phyloP scores from a whole-genome alignment of 2,329 filamentous ascomycete species.

The Diaporthe sp. region DNA sequence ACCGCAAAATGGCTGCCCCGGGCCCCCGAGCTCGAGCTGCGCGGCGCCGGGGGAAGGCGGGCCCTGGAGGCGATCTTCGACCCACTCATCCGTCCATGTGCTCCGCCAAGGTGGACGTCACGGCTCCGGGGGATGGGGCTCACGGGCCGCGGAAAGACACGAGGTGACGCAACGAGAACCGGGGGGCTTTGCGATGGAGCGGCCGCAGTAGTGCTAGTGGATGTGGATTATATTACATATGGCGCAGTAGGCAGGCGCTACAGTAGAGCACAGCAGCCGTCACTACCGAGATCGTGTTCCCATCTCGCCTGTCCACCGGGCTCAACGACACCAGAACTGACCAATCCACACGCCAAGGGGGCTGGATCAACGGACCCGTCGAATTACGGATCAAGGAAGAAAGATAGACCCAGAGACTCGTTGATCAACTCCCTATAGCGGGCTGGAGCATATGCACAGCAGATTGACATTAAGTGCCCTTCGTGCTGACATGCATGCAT shows the following conservation, averaged over 20 bases:
- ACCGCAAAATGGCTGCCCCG: neutral
- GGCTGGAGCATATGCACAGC: conserved; percentile 6
- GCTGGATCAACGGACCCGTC: neutral
- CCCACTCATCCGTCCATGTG: neutral
- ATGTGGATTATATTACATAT: neutral
- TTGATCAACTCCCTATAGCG: neutral
- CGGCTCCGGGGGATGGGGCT: conserved; percentile 4
- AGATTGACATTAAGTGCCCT: neutral
- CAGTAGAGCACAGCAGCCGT: neutral
- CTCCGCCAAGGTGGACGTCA: neutral
- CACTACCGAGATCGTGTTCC: neutral
- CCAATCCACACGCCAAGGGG: neutral
- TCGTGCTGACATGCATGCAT: conserved; percentile 19
- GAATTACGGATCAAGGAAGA: neutral
- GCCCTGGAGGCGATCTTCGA: neutral
- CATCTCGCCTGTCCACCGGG: neutral
- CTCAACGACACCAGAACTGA: neutral
- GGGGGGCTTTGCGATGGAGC: neutral
- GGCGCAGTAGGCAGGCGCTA: neutral
- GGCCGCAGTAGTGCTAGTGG: neutral
- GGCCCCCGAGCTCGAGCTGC: too few species aligned
- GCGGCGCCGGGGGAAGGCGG: neutral
- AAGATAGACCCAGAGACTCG: neutral
- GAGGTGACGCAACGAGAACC: conserved; percentile 17
- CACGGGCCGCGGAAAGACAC: neutral